Percentiles rank a stretch among this genome's conserved stretches.
Conservation (phyloP, 495 filamentous ascomycete genomes). For the Penicillium riverlandense region DNA sequence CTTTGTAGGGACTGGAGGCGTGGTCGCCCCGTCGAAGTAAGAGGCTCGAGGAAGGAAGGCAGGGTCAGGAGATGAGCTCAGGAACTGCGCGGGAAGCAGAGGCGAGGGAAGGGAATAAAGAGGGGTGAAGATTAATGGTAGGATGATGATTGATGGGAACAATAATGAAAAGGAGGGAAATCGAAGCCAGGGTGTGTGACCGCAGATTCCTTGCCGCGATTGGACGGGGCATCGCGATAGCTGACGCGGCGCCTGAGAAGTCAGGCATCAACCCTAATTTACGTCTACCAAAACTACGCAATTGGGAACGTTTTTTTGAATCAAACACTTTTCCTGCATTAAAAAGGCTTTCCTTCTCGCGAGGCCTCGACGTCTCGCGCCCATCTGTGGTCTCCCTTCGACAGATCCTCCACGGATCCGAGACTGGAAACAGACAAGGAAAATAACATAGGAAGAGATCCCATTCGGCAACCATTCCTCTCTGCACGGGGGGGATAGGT, state of each 20-base stretch:
- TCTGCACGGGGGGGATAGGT: constrained; percentile 36
- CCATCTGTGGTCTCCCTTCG: neutral
- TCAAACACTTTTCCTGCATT: constrained; percentile 8
- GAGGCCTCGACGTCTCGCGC: constrained; percentile 6
- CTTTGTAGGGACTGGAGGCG: too few relatives aligned
- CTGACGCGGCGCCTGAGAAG: neutral
- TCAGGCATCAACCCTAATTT: too few relatives aligned
- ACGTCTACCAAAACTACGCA: neutral
- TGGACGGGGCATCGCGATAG: too few relatives aligned
- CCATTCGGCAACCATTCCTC: constrained; percentile 26
- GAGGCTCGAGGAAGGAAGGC: constrained; percentile 4
- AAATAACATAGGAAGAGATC: constrained; percentile 26
- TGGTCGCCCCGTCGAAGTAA: neutral
- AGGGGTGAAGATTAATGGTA: neutral
- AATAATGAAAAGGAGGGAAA: constrained; percentile 12
- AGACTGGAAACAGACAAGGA: constrained; percentile 26
- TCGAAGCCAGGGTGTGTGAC: constrained; percentile 2
- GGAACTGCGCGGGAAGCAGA: neutral
- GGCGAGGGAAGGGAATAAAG: constrained; percentile 8
- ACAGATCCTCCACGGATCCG: constrained; percentile 36
- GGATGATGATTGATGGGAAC: too few relatives aligned
- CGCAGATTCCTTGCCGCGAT: too few relatives aligned
- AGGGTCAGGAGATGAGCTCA: neutral
- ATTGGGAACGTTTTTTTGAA: constrained; percentile 14
- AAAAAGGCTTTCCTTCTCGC: constrained; percentile 22